phyloP scores from a whole-genome alignment of 2,329 filamentous ascomycete genomes.

The Metarhizium rileyi region DNA sequence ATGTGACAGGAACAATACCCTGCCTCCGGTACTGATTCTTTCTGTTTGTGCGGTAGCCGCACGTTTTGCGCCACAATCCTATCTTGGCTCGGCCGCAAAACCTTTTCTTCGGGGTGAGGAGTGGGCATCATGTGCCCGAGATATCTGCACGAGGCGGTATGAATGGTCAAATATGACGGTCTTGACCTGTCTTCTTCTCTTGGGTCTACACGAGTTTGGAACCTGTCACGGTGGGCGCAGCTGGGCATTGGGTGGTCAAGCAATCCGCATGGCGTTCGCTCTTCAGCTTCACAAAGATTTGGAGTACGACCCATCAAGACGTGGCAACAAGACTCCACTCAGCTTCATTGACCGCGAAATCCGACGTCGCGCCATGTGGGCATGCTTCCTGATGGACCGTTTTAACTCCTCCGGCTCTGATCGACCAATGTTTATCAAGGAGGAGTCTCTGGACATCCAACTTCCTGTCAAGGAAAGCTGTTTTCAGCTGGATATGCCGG shows the following conservation, averaged over 20 bases:
- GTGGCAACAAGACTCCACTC: slow-evolving; percentile 54
- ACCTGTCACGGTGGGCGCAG: slow-evolving; percentile 93
- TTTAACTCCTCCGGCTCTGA: slow-evolving; percentile 96
- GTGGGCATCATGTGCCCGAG: slow-evolving; percentile 80
- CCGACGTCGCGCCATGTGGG: slow-evolving; percentile 91
- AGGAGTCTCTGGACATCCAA: slow-evolving; percentile 81
- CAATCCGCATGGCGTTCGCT: slow-evolving; percentile 93
- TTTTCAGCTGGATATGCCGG: slow-evolving; percentile 86
- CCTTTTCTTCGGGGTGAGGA: slow-evolving; percentile 77
- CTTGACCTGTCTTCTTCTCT: slow-evolving; percentile 76
- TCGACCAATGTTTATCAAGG: slow-evolving; percentile 80
- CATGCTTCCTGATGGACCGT: slow-evolving; percentile 92
- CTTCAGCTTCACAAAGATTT: slow-evolving; percentile 88
- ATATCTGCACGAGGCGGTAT: slow-evolving; percentile 78
- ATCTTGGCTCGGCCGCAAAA: slow-evolving; percentile 63
- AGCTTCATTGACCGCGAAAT: slow-evolving; percentile 94
- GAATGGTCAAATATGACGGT: slow-evolving; percentile 96
- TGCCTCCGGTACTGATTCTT: slow-evolving; percentile 86
- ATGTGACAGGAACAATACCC: slow-evolving; percentile 35
- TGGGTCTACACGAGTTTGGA: slow-evolving; percentile 91
- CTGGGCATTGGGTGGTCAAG: slow-evolving; percentile 92
- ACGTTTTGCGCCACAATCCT: slow-evolving; percentile 83
- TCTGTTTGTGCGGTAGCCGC: slow-evolving; percentile 93
- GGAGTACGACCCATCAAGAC: slow-evolving; percentile 61
- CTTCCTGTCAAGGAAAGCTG: slow-evolving; percentile 83